Base-by-base conservation (phyloP, 2,329 filamentous ascomycete species). In the Penicillium oxalicum region DNA sequence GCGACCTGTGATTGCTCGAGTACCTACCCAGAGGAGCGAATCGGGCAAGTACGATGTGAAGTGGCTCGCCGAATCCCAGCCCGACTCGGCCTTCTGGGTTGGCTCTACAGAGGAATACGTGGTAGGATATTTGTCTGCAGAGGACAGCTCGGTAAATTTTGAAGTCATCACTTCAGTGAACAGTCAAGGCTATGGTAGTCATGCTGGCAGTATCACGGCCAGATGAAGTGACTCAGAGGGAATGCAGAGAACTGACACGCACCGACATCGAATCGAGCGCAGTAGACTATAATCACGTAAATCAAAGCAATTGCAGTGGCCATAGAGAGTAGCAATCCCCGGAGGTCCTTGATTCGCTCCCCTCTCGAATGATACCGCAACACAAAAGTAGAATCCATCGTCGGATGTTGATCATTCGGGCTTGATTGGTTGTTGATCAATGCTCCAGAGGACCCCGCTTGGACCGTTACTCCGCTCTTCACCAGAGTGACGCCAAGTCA, bases 1-100 rank as follows among this genome's bases (percentile, higher is more conserved):
- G 5, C 53, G 58, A 12, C 68, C 67, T 1, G 53, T 61, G 6
- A 63, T 69, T 50, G 50, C 62, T 12, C 60, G 58, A 11, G 49
- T 70, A 43, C 65, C 66, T 40, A 55, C 64, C 40, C 49, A 62
- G 5, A 58, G 59, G 29, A 67, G 50, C 47, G 67, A 70, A n/a
- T 62, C 45, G 45, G 66, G 67, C 13, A 63, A 60, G 50, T 70
- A 68, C 42, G 66, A 70, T 28, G 54, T 65, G 39, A 62, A 59
- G 28, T 70, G 67, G 67, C 44, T 66, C 4, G 45, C 53, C 27
- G 56, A 50, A n/a, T 47, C 56, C 8, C 51, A 56, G 9, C 47
- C 55, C 12, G 47, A 59, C n/a, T 57, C 58, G 9, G 55, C 46
- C 6, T 65, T 70, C 45, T 70, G 67, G 67, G 64, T 69, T 54